Conservation (phyloP, 352 stramenopile species). For the Phytophthora ramorum region DNA sequence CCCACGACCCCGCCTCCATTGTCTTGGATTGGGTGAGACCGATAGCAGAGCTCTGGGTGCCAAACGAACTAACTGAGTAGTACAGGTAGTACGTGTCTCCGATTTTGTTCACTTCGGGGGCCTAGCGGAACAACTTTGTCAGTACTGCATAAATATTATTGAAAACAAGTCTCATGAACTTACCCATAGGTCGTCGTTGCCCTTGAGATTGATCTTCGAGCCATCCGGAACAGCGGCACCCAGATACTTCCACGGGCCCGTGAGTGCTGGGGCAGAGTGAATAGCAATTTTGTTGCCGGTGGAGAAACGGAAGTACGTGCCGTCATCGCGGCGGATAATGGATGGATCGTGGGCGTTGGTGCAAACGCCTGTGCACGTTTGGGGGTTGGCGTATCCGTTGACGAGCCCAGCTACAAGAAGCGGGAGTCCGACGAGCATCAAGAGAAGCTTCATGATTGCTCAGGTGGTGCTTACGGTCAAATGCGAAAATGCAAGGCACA, state of each 20-base stretch:
- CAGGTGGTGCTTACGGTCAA: not conserved
- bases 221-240: slow-evolving; percentile 43
- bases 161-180: not conserved
- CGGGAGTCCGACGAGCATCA: slow-evolving; percentile 8
- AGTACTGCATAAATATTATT: not conserved
- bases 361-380: slow-evolving; percentile 26
- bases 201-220: slow-evolving; percentile 46
- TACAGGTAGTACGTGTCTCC: slow-evolving; percentile 64
- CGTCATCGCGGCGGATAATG: slow-evolving; percentile 48
- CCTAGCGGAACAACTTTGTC: slow-evolving; percentile 16
- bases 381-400: slow-evolving; percentile 26
- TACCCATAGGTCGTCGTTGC: slow-evolving; percentile 51
- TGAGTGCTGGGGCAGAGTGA: slow-evolving; percentile 44
- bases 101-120: slow-evolving; percentile 53
- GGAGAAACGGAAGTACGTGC: slow-evolving; percentile 60
- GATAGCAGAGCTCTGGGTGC: slow-evolving; percentile 52
- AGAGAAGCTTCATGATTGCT: slow-evolving; percentile 8
- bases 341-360: slow-evolving; percentile 51
- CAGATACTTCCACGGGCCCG: slow-evolving; percentile 46
- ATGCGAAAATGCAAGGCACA: not conserved
- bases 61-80: slow-evolving; percentile 64
- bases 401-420: slow-evolving; percentile 23
- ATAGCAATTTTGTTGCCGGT: slow-evolving; percentile 52
- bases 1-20: slow-evolving; percentile 53
- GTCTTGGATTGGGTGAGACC: slow-evolving; percentile 51